Evolutionary conservation across 2,329 filamentous ascomycete species (phyloP).

Genomic region (Cytospora schulzeri): DNA sequence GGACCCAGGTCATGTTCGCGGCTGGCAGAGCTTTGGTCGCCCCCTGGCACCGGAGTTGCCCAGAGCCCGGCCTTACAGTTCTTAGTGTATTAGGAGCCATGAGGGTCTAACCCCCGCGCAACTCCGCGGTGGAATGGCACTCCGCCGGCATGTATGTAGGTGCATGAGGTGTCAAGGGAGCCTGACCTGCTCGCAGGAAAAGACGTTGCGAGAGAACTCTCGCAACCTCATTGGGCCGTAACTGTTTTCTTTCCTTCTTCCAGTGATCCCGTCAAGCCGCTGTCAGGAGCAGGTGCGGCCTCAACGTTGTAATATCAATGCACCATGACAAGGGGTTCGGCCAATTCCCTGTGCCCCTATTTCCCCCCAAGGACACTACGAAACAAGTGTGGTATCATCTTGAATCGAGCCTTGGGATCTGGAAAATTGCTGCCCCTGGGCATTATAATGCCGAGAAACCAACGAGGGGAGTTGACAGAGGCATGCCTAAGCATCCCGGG

Average conservation of each 20-base stretch:
- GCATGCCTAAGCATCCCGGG: neutral
- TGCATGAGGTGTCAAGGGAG: neutral
- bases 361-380: neutral
- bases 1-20: slow-evolving; percentile 9
- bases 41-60: slow-evolving; percentile 17
- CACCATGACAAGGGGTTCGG: slow-evolving; percentile 19
- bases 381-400: slow-evolving; percentile 14
- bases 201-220: neutral
- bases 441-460: slow-evolving; percentile 16
- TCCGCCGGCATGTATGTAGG: neutral
- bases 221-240: slow-evolving; percentile 6
- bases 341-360: neutral
- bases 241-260: neutral
- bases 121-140: slow-evolving; percentile 3
- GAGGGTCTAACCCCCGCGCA: slow-evolving; percentile 2
- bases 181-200: neutral
- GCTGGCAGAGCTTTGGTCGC: slow-evolving; percentile 15
- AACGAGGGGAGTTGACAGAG: slow-evolving; percentile 8
- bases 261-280: slow-evolving; percentile 8
- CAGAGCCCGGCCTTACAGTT: neutral
- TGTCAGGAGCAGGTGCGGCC: slow-evolving; percentile 15
- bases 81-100: neutral
- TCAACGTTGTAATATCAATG: slow-evolving; percentile 19
- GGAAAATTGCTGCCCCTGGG: slow-evolving; percentile 9
- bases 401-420: slow-evolving; percentile 10